Evolutionary conservation across 2,329 filamentous ascomycete genomes (phyloP).

Genomic region (Calonectria multiphialidica): DNA sequence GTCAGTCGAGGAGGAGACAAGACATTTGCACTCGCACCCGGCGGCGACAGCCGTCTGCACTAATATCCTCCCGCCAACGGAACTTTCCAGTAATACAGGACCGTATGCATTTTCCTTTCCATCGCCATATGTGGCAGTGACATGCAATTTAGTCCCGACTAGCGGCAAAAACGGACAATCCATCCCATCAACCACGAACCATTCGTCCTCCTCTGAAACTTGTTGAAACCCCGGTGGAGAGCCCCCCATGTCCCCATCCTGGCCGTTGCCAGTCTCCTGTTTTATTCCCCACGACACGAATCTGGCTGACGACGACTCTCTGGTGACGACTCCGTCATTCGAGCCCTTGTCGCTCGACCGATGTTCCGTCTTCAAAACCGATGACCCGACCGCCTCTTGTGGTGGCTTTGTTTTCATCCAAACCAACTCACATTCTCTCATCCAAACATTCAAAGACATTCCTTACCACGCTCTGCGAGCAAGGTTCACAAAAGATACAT

Average conservation of each 20-base stretch:
- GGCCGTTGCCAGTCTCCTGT: conserved; percentile 9
- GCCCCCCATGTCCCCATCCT: neutral
- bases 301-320: conserved; percentile 17
- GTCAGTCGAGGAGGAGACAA: neutral
- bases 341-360: conserved; percentile 1
- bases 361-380: conserved; percentile 12
- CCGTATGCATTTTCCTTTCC: neutral
- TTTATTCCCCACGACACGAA: conserved; percentile 15
- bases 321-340: conserved; percentile 13
- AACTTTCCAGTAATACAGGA: neutral
- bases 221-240: conserved; percentile 9
- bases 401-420: neutral
- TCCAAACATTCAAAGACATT: conserved; percentile 7
- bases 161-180: conserved; percentile 11
- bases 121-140: neutral
- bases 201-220: conserved; percentile 12
- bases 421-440: conserved; percentile 9
- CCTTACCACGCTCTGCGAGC: conserved; percentile 16
- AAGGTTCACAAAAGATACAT: neutral
- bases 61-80: neutral
- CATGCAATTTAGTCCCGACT: neutral
- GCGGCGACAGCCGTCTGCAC: neutral
- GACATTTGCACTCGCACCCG: neutral
- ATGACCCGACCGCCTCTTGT: conserved; percentile 4
- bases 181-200: conserved; percentile 2